Base-by-base conservation (phyloP, 768 basidiomycete species). In the Kondoa malvinella region DNA sequence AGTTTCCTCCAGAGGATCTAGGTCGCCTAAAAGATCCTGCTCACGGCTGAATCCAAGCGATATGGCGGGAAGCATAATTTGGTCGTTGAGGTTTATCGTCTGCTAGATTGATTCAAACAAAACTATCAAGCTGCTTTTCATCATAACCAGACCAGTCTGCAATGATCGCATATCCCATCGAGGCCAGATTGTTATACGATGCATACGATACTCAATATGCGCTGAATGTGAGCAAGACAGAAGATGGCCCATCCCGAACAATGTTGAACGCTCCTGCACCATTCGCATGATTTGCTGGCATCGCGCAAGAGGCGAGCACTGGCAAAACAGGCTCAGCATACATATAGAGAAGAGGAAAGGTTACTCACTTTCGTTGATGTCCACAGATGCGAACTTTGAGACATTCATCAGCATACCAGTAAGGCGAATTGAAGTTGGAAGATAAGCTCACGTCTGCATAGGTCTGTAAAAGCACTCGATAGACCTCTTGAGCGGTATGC, bases 241-340 rank as follows among this genome's bases (percentile, higher is more conserved):
- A 27, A 30, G 16, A 4, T 21, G 4, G 65, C 57, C 70, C 71
- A 30, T 58, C 64, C 56, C 70, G 70, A 3, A 60, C 50, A 62
- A 72, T 73, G 32, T n/a, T 56, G 63, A 73, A 74, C 16, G 30
- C 61, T 29, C 74, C 74, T 1, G 69, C 70, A 32, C 74, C 72
- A 61, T 73, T 74, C 56, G 61, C 56, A 63, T 64, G 34, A 57
- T 65, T 73, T 30, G 71, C 72, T 3, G 66, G 69, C 8, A 66
- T 62, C 27, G 73, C 68, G 67, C 73, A 73, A 12, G 66, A 62
- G 40, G 71, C 72, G 59, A 71, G 69, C 64, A 73, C 74, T 34
- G 40, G 67, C 3, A 70, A 34, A 33, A 65, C 66, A 26, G 12
- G 61, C 65, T 2, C 61, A 67, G 21, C 40, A 50, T 50, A 50